Evolutionary conservation across 352 stramenopile species (phyloP), one percentile per base, ranked within the genome.

Genomic region (Globisporangium megalacanthum): DNA sequence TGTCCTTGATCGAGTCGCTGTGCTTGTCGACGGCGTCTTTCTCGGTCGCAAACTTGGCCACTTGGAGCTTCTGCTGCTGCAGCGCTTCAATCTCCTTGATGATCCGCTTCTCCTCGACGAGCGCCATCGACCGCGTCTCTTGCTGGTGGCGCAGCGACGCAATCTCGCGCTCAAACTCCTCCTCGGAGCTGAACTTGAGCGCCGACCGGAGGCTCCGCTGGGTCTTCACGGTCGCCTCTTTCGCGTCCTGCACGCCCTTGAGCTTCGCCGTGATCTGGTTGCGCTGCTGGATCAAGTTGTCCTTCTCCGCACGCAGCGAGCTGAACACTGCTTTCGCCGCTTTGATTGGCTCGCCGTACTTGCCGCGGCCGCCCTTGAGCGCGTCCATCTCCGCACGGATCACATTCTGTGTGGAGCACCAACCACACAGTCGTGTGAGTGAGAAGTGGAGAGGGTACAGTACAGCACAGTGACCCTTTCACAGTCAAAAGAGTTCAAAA

Each of bases 81-180:
- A 98, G 65, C 20, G 75, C 74, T 60, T 98, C 94, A 60, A 99
- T 98, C 64, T 99, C 94, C 75, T 98, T 98, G 66, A 99, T 94
- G 31, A 99, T 77, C 50, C 90, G 92, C 87, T 99, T 99, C 72
- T 99, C 96, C 52, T 98, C 96, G 25, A 79, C 88, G 6, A 99
- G 71, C 56, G 83, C 91, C 96, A 99, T 98, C 61, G 92, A 98
- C 45, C 82, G 93, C 6, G 94, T 98, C 77, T 98, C 88, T 75
- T 99, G 96, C 62, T 85, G 79, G 61, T 83, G 68, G 60, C 95
- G 79, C 35, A 98, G 76, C 57, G 83, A 72, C 9, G 72, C 57
- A 62, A 98, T 98, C 64, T 96, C 86, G 45, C 83, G 75, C 7
- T 98, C 91, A 57, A 97, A 98, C 29, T 98, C 94, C 44, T 86